Base-by-base conservation (phyloP, 352 stramenopile genomes). In the Blastocystis sp. region DNA sequence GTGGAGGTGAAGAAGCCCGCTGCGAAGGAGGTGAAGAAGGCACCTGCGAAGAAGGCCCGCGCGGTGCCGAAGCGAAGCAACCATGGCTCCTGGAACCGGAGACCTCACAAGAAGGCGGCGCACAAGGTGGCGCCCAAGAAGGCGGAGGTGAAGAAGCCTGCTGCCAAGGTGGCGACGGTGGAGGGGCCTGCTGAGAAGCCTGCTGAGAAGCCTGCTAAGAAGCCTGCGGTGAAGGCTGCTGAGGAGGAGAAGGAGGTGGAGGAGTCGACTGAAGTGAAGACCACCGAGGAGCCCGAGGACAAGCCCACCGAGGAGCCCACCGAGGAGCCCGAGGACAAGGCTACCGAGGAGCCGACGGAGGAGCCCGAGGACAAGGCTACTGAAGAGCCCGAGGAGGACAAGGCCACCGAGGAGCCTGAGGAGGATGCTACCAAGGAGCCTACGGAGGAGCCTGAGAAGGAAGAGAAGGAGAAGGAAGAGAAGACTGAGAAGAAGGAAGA, bases 391-490 rank as follows among this genome's bases (percentile, higher is more conserved):
- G 64, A 74, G 28, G 28, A 74, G 40, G 34, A 41, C 17, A 19
- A 74, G 34, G 43, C 17, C 7, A 40, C 34, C 4, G 64, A 74
- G 28, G 23, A 74, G 10, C 17, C 23, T n/a, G 19, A 74, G 40
- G 64, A 74, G 41, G 40, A 74, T 9, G 28, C 28, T 34, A 34
- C 28, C 28, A 34, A 34, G 28, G 28, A 34, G 28, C 28, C 28
- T 34, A 34, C 28, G 28, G 64, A 74, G 17, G 19, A 56, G 40
- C 9, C 34, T 9, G 23, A 74, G 41, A 41, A 74, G 41, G 34
- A 74, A 74, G 64, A 74, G 64, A 74, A 74, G 34, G 41, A 53
- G 21, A 41, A 74, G 64, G 41, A 74, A 7, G 41, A 56, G 19
- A 53, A 74, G 64, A 19, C 34, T 14, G 64, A 74, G 3, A 40